These are phyloP conservation scores for Cytospora piceicola DNA, from an alignment of 2,329 filamentous ascomycete genomes.

Conservation along the genomic window DNA sequence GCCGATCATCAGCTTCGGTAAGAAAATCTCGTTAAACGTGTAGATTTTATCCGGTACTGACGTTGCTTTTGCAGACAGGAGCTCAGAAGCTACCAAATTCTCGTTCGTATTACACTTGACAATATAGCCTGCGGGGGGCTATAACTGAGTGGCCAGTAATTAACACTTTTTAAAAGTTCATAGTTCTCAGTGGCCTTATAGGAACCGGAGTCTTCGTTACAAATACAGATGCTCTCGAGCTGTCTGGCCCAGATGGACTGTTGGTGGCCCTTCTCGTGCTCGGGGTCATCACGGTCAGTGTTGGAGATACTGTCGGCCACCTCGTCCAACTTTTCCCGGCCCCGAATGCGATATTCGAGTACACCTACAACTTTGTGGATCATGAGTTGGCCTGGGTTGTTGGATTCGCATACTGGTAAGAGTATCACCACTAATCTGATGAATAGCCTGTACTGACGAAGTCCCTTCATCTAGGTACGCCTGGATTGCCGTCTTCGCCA, in stretches of 20 bases:
- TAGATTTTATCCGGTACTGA: neutral
- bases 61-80: constrained; percentile 11
- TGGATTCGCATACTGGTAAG: constrained; percentile 31
- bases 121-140: neutral
- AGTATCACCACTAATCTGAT: neutral
- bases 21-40: neutral
- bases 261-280: constrained; percentile 28
- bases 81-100: constrained; percentile 27
- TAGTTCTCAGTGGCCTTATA: constrained; percentile 29
- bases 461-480: constrained; percentile 10
- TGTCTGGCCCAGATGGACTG: constrained; percentile 30
- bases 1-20: constrained; percentile 14
- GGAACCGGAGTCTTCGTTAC: constrained; percentile 31
- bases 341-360: constrained; percentile 33
- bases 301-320: constrained; percentile 32
- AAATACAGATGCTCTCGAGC: constrained; percentile 27
- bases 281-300: constrained; percentile 28
- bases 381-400: constrained; percentile 32
- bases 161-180: constrained; percentile 17
- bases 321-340: constrained; percentile 32
- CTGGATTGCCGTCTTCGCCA: constrained; percentile 26
- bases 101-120: constrained; percentile 14
- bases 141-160: neutral
- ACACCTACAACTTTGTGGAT: constrained; percentile 33
- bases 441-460: neutral